Evolutionary conservation across 257 asterid genomes (phyloP), one percentile per base, ranked within the genome.

Genomic region (Solanum boliviense): DNA sequence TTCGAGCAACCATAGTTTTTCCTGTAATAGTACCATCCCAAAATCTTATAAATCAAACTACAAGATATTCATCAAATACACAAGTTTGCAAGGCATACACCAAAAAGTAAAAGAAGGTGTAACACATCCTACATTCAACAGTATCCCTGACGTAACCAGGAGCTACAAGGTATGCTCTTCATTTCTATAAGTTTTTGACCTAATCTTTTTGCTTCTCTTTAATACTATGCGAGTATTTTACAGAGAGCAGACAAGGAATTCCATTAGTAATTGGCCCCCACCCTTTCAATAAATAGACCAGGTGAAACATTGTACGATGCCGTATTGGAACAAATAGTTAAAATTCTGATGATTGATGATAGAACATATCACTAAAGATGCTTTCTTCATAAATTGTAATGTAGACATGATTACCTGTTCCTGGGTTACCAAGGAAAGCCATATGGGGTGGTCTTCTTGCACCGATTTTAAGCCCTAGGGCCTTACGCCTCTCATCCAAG

Each of bases 401-500:
- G 32, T 81, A 46, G 34, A 74, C 41, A 23, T 72, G 74, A 83
- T 83, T 89, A 94, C 98, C 99, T 89, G 98, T 97, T 89, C 99
- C 99, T 29, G 99, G 98, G 90, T 95, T 97, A 75, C 99, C 99
- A 52, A 97, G 96, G 88, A 97, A 97, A 87, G 98, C 99, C 98
- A 97, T 94, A 90, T 95, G 98, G 82, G 98, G 98, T n/a, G 95
- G 98, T 90, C 95, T 93, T 93, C 98, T 93, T 82, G 95, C 87
- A 60, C 98, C 98, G 86, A 96, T 94, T 90, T 92, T 92, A 46
- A 95, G 94, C 75, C 99, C 99, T 74, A 97, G 95, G 89, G 97
- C 93, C 48, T 92, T 93, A 15, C 99, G 99, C 88, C 98, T 92
- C 92, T 95, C 98, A 78, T 97, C 98, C 91, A 97, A 87, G 60